A percentile compares a stretch with the other conserved stretches of the same genome.
Evolutionary conservation across 2,329 filamentous ascomycete species (phyloP).

Genomic region (Xylaria digitata): DNA sequence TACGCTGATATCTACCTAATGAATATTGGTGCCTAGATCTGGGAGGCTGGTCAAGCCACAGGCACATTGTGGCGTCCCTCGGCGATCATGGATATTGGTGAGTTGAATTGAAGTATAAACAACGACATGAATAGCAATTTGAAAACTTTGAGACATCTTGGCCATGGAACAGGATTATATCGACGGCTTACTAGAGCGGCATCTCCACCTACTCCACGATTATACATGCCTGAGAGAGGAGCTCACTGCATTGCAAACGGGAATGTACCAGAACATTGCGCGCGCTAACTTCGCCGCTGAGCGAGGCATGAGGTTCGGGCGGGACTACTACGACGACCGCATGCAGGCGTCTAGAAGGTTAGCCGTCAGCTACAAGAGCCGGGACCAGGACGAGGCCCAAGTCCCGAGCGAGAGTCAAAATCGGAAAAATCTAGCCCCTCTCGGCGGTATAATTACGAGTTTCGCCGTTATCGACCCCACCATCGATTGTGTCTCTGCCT

Average conservation of each 20-base stretch:
- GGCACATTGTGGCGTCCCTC: not conserved
- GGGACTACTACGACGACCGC: constrained; percentile 77
- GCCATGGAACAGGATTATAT: constrained; percentile 57
- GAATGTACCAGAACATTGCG: constrained; percentile 71
- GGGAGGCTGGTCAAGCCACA: not conserved
- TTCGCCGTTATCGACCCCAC: constrained; percentile 40
- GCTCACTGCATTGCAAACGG: constrained; percentile 65
- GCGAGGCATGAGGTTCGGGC: constrained; percentile 72
- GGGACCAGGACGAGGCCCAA: not conserved
- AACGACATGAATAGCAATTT: not conserved
- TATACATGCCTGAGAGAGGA: constrained; percentile 70
- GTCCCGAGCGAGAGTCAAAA: constrained; percentile 3
- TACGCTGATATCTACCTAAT: not conserved
- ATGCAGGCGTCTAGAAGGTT: constrained; percentile 71
- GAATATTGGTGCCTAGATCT: not conserved
- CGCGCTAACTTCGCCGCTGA: constrained; percentile 79
- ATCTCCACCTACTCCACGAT: constrained; percentile 73
- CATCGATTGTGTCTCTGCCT: not conserved
- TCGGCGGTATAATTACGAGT: constrained; percentile 33
- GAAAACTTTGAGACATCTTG: not conserved
- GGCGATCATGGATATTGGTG: not conserved
- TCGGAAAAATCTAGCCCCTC: constrained; percentile 10
- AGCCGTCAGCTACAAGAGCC: constrained; percentile 41
- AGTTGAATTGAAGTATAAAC: not conserved
- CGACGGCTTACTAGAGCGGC: constrained; percentile 72